phyloP scores from a whole-genome alignment of 805 yeast genomes.

The Ogataea glucozyma region DNA sequence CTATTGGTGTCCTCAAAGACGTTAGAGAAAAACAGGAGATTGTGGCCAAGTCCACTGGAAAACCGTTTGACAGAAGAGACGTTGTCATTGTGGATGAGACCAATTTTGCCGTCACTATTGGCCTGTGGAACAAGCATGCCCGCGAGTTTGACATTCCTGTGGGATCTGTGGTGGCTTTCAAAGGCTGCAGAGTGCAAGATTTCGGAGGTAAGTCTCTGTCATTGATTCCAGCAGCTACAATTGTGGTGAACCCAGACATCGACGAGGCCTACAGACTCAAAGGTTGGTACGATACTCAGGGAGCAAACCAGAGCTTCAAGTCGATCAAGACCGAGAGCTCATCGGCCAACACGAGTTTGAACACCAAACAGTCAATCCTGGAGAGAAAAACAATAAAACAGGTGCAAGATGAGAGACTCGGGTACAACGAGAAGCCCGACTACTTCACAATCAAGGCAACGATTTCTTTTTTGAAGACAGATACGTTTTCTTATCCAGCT shows the following conservation, averaged over 20 bases:
- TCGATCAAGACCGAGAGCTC: slow-evolving; percentile 58
- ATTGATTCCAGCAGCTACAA: slow-evolving; percentile 73
- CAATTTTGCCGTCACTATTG: slow-evolving; percentile 70
- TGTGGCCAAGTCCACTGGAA: slow-evolving; percentile 83
- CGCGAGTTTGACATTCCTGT: slow-evolving; percentile 68
- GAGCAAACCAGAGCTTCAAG: slow-evolving; percentile 61
- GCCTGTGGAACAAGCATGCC: slow-evolving; percentile 91
- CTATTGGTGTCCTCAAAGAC: slow-evolving; percentile 79
- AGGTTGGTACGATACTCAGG: slow-evolving; percentile 93
- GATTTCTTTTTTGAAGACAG: slow-evolving; percentile 67
- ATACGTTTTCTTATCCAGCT: slow-evolving; percentile 86
- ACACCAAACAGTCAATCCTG: slow-evolving; percentile 42
- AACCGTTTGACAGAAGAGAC: slow-evolving; percentile 91
- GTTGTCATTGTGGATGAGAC: slow-evolving; percentile 83
- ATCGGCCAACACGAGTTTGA: slow-evolving; percentile 34
- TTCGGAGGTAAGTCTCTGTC: slow-evolving; percentile 85
- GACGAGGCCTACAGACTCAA: slow-evolving; percentile 84
- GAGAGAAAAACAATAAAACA: slow-evolving; percentile 67
- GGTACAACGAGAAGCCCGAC: slow-evolving; percentile 76
- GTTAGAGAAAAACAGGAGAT: slow-evolving; percentile 76
- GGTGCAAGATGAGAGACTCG: slow-evolving; percentile 67
- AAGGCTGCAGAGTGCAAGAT: slow-evolving; percentile 87
- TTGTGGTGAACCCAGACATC: slow-evolving; percentile 81
- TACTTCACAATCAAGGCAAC: slow-evolving; percentile 76
- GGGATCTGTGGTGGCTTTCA: slow-evolving; percentile 87